Percentiles rank a stretch among this genome's conserved stretches.
Evolutionary conservation across 2,329 filamentous ascomycete genomes (phyloP).

Genomic region (Leptosphaerulina australis): DNA sequence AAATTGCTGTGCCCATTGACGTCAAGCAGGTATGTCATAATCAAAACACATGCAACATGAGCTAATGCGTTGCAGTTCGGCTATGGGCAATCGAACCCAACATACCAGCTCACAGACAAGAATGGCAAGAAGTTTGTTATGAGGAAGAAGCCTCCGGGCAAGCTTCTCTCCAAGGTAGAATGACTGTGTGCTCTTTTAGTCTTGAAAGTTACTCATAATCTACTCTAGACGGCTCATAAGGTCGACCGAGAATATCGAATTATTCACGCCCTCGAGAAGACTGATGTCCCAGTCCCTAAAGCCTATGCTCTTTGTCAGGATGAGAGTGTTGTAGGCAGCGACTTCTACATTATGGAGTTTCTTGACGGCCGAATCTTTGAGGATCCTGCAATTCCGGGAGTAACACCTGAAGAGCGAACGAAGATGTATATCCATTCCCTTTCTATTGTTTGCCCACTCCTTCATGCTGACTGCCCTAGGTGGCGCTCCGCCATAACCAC

Average conservation of each 20-base stretch:
- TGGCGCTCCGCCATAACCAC: slow-evolving; percentile 86
- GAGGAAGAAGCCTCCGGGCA: slow-evolving; percentile 97
- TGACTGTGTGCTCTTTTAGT: no score
- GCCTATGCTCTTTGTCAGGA: slow-evolving; percentile 88
- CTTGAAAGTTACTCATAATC: no score
- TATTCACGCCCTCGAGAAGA: slow-evolving; percentile 78
- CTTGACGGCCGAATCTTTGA: slow-evolving; percentile 92
- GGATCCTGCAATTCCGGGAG: slow-evolving; percentile 79
- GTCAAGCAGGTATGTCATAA: slow-evolving; percentile 75
- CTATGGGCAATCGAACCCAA: slow-evolving; percentile 97
- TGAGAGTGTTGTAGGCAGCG: slow-evolving; percentile 76
- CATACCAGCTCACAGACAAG: slow-evolving; percentile 83
- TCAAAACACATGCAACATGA: slow-evolving; percentile 2
- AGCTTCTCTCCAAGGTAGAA: slow-evolving; percentile 73
- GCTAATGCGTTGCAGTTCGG: slow-evolving; percentile 70
- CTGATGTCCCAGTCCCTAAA: slow-evolving; percentile 84
- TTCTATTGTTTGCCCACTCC: background rate
- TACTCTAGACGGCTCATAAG: slow-evolving; percentile 86
- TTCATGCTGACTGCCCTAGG: slow-evolving; percentile 46
- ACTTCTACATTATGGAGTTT: slow-evolving; percentile 98
- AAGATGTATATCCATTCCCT: slow-evolving; percentile 63
- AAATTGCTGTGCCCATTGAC: slow-evolving; percentile 80
- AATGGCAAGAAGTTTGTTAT: slow-evolving; percentile 78
- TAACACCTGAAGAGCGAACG: slow-evolving; percentile 70
- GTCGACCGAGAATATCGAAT: slow-evolving; percentile 96